Base-by-base conservation (phyloP, 2,329 filamentous ascomycete species). In the Trichoderma koningii region DNA sequence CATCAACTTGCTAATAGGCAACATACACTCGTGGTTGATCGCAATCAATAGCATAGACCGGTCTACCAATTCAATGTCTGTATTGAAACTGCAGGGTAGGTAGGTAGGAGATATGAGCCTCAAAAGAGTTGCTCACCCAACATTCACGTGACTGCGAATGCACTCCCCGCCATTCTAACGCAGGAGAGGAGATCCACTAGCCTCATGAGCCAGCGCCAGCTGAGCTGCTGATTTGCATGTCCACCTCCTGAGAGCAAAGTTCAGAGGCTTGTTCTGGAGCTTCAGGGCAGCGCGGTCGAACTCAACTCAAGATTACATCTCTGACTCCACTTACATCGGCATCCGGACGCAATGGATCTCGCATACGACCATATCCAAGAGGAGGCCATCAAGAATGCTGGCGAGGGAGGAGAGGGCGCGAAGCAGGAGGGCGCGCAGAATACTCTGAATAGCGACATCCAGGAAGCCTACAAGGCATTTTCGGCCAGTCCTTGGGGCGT, bases 281-380 rank as follows among this genome's bases (percentile, higher is more conserved):
- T 61, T 50, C 28, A 52, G 34, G 48, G 30, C 52, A 63, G 52
- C 50, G 28, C 0, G 23, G 47, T 44, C 38, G 14, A 42, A 9
- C 9, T 19, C 17, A 28, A 7, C 44, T 10, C 10, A 3, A 12
- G 23, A 26, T 30, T 17, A 26, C 17, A 50, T 42, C 15, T 28
- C n/a, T 1, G 10, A 17, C 3, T 23, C 15, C 47, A 3, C 7
- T 15, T 41, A 17, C n/a, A 14, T 10, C n/a, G 12, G 23, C 19
- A 50, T 12, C 15, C 14, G 23, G 7, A 9, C 59, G 73, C 69
- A 69, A 98, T 99, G 95, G 95, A 99, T 85, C 84, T 96, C 74
- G 93, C 93, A 51, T 99, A 98, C 84, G 95, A 99, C 75, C 93
- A 97, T 77, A 96, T 98, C 73, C 89, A 92, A 75, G 92, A 97